Evolutionary conservation across 2,329 filamentous ascomycete species (phyloP), one percentile per base, ranked within the genome.

Genomic region (Monilinia vaccinii-corymbosi): DNA sequence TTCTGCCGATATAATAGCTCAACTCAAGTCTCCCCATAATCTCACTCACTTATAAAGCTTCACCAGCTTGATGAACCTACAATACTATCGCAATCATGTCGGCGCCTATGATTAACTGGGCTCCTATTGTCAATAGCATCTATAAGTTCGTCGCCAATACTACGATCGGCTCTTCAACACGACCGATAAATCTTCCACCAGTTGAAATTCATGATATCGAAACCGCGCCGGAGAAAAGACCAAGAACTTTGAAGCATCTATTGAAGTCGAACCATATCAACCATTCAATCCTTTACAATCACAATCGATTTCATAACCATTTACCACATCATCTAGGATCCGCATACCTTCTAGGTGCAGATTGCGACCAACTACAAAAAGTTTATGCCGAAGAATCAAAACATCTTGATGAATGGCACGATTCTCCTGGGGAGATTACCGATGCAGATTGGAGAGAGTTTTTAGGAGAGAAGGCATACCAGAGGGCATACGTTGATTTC

Each of bases 211-310:
- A 95, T 74, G 83, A 88, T 72, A 81, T 96, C 68, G 93, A 97
- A 75, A 87, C 86, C 6, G 80, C 85, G 51, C 81, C 85, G 10
- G 91, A 95, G 71, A 93, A 90, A 73, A 80, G 88, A 60, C 85
- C 88, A 21, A 81, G 93, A 63, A 89, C 89, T 23, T 79, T 99
- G 63, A 97, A 96, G 76, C 91, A 97, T 74, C 78, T 99, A 16
- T 74, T 99, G 62, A 90, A 89, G 73, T 87, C 92, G 56, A 97
- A 97, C 72, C 94, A 99, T 75, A 86, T 87, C 66, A 96, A 94
- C 71, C 83, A 96, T 74, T 84, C 91, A 36, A 86, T 97, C 66
- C 75, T 96, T 58, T 94, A 89, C 73, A 84, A 92, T 71, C 73
- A 88, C 57, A 77, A 88, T 5, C 77, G 81, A 63, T 94, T 86